Base-by-base conservation (phyloP, 2,329 filamentous ascomycete genomes). In the Sclerotinia borealis region DNA sequence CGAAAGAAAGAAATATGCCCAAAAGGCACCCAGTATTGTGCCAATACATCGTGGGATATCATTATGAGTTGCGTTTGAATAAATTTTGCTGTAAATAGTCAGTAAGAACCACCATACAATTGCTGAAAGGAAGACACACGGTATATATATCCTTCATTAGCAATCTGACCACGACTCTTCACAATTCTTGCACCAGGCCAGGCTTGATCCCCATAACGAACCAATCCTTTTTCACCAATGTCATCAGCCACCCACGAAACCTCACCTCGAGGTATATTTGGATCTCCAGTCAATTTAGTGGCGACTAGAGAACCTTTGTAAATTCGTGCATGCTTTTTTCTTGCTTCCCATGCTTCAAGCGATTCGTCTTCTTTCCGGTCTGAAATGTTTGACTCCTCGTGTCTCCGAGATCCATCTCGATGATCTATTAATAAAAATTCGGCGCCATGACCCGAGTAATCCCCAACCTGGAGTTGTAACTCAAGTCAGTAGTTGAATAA, bases 271-370 rank as follows among this genome's bases (percentile, higher is more conserved):
- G 93, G 93, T 17, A 98, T 86, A 68, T 97, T 96, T 0, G 89
- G 86, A 72, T 99, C 93, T 0, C 93, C 93, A 0, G 93, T 98
- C 39, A 99, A 78, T 74, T 98, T 98, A 72, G 97, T 86, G 0
- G 90, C 93, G 74, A 93, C 87, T 4, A 98, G 75, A 1, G 86
- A 81, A 5, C 92, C 91, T 15, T 79, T 80, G 68, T 90, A 85
- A 1, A 85, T 78, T 17, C 78, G 76, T 31, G 79, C 78, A 17
- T 80, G 77, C 1, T 74, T 71, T 55, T 79, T 79, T 22, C 82
- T 77, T 41, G 72, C 69, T 39, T 79, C 71, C 73, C 79, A 84
- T n/a, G 76, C 76, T 11, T 77, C 75, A 19, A 79, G 75, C 6
- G 77, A 76, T 68, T 87, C 82, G 15, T 48, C 55, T 15, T 69